Conservation (phyloP, 345 rosid genomes). For the Eucalyptus sp. region DNA sequence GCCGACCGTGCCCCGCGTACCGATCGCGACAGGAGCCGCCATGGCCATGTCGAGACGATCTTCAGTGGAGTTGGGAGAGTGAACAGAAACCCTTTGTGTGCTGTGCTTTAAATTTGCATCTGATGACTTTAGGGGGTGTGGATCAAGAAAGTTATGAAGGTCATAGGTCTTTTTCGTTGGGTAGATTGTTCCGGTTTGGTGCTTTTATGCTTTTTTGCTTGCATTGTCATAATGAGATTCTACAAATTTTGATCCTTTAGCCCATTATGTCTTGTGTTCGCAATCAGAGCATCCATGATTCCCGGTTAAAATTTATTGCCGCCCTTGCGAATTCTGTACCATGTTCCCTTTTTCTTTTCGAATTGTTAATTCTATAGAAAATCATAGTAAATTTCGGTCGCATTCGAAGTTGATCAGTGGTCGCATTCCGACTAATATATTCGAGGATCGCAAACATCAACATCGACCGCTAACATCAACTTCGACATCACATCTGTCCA, state of each 20-base stretch:
- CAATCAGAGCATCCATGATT: neutral
- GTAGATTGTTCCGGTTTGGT: neutral
- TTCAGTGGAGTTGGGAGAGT: neutral
- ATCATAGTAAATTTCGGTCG: neutral
- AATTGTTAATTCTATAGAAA: neutral
- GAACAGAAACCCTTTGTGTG: neutral
- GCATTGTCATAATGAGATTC: neutral
- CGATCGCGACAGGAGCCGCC: conserved; percentile 28
- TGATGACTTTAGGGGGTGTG: neutral
- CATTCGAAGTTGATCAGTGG: neutral
- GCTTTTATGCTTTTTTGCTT: neutral
- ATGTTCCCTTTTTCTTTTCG: neutral
- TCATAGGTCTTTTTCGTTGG: neutral
- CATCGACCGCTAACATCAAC: neutral
- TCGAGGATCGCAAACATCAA: neutral
- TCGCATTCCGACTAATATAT: neutral
- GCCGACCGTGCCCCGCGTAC: conserved; percentile 73
- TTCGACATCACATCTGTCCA: neutral
- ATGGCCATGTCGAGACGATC: neutral
- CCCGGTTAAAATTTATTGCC: neutral
- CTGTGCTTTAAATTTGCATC: neutral
- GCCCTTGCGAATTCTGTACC: neutral
- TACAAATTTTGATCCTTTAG: neutral
- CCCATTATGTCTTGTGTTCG: neutral
- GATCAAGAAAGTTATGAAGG: neutral